Conservation (phyloP, 2,329 filamentous ascomycete species). For the Orbilia brochopaga region DNA sequence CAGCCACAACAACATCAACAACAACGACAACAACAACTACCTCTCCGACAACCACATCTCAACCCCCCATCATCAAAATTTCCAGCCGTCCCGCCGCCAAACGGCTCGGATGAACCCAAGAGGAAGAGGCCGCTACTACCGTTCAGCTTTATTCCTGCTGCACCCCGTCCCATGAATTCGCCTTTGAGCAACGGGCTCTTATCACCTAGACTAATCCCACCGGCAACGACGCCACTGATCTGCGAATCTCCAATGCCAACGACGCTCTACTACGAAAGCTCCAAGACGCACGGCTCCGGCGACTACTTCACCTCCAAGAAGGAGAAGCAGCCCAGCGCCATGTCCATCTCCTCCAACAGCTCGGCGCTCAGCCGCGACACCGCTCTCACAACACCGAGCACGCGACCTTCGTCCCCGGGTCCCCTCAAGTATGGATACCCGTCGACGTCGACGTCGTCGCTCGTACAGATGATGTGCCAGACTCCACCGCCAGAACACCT, state of each 20-base stretch:
- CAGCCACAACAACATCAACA: slow-evolving; percentile 6
- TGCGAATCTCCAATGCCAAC: slow-evolving; percentile 50
- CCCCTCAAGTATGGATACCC: slow-evolving; percentile 38
- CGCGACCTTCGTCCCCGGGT: slow-evolving; percentile 40
- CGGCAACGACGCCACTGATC: slow-evolving; percentile 22
- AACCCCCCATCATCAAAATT: slow-evolving; percentile 5
- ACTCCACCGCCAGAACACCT: slow-evolving; percentile 26
- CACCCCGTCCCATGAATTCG: slow-evolving; percentile 47
- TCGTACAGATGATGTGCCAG: slow-evolving; percentile 45
- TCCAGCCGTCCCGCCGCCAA: slow-evolving; percentile 25
- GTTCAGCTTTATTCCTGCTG: slow-evolving; percentile 51
- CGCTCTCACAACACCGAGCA: slow-evolving; percentile 41
- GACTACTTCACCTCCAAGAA: slow-evolving; percentile 45
- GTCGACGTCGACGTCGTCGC: slow-evolving; percentile 32
- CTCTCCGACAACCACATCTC: background rate
- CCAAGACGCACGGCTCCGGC: slow-evolving; percentile 28
- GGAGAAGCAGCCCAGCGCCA: slow-evolving; percentile 32
- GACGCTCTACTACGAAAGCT: slow-evolving; percentile 49
- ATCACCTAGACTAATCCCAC: slow-evolving; percentile 21
- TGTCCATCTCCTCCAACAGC: slow-evolving; percentile 47
- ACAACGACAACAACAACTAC: background rate
- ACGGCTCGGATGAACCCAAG: slow-evolving; percentile 50
- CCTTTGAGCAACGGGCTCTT: slow-evolving; percentile 16
- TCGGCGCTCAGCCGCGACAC: slow-evolving; percentile 45
- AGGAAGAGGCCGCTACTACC: slow-evolving; percentile 48